Conservation (phyloP, 805 yeast species). For the Ogataea kodamae region DNA sequence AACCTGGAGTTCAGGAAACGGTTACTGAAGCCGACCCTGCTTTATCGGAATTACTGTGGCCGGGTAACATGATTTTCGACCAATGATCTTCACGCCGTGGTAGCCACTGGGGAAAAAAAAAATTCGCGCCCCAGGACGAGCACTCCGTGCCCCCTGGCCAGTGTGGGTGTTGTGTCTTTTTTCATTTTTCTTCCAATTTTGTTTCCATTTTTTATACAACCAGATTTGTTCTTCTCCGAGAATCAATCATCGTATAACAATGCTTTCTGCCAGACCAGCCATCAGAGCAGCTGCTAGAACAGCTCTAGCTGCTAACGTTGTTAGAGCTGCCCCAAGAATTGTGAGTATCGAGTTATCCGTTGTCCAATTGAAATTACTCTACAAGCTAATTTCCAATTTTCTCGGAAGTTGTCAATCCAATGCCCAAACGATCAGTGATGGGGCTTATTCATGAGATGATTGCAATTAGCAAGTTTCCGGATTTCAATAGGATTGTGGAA, state of each 20-base stretch:
- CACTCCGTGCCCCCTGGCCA: conserved; percentile 6
- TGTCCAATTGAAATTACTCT: conserved; percentile 4
- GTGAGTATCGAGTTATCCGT: conserved; percentile 35
- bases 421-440: no score
- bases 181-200: conserved; percentile 15
- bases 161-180: conserved; percentile 6
- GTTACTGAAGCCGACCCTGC: conserved; percentile 2
- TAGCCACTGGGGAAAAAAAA: conserved; percentile 11
- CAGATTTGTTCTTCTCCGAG: conserved; percentile 14
- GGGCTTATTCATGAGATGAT: no score
- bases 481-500: not conserved
- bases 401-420: no score
- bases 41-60: conserved; percentile 10
- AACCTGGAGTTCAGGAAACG: not conserved
- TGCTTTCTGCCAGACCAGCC: conserved; percentile 85
- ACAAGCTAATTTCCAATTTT: no score
- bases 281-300: conserved; percentile 83
- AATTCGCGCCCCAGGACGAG: conserved; percentile 3
- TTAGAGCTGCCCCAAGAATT: conserved; percentile 42
- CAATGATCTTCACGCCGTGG: conserved; percentile 13
- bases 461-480: not conserved
- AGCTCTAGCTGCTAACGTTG: conserved; percentile 54
- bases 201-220: conserved; percentile 16
- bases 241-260: conserved; percentile 26
- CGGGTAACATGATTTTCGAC: conserved; percentile 8